Percentiles rank a stretch among this genome's conserved stretches.
Evolutionary conservation across 2,329 filamentous ascomycete species (phyloP).

Genomic region (Xylaria arbuscula): DNA sequence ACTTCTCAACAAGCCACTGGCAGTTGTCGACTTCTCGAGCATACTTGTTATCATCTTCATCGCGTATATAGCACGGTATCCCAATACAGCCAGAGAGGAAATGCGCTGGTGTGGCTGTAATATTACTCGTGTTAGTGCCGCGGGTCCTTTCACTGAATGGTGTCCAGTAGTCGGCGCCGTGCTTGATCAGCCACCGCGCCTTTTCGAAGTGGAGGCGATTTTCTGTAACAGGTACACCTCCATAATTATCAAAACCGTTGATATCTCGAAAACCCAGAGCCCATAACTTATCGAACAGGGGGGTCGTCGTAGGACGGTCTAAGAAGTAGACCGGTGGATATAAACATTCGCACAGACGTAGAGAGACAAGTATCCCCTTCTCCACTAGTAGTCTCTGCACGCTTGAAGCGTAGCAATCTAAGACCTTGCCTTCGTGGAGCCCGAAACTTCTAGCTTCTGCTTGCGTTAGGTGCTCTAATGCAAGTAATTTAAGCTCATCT

Average conservation of each 20-base stretch:
- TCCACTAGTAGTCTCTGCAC: not conserved
- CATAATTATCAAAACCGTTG: not conserved
- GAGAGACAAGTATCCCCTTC: constrained; percentile 6
- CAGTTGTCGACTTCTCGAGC: too few species aligned
- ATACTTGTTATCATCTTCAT: too few species aligned
- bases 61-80: not conserved
- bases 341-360: not conserved
- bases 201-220: not conserved
- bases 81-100: not conserved
- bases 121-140: not conserved
- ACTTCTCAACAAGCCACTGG: constrained; percentile 4
- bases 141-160: constrained; percentile 3
- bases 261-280: constrained; percentile 16
- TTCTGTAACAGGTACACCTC: not conserved
- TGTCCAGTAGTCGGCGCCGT: constrained; percentile 28
- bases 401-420: not conserved
- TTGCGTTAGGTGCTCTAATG: constrained; percentile 4
- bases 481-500: constrained; percentile 14
- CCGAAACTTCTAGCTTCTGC: not conserved
- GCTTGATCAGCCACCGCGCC: constrained; percentile 22
- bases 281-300: constrained; percentile 9
- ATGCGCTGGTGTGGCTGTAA: constrained; percentile 10
- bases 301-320: too few species aligned
- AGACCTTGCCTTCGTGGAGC: not conserved
- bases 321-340: not conserved